These are phyloP conservation scores for Candida sp. DNA, from an alignment of 1,139 yeast species.

Conservation along the genomic window DNA sequence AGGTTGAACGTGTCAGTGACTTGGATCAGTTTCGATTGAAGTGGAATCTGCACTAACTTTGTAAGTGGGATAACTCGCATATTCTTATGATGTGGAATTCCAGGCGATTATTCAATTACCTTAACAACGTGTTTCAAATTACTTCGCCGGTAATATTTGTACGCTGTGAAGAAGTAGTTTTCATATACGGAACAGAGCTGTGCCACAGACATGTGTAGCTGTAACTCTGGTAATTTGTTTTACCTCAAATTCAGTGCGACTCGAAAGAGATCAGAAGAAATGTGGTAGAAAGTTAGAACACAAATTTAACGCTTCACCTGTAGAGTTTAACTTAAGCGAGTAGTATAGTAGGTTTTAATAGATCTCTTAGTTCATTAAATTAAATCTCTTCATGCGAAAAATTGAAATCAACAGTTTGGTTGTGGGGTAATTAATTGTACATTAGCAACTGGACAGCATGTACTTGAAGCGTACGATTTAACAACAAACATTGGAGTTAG, in stretches of 20 bases:
- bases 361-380: conserved; percentile 41
- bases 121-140: no score
- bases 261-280: no score
- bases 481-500: conserved; percentile 24
- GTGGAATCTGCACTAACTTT: not conserved
- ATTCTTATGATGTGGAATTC: no score
- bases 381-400: conserved; percentile 41
- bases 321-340: no score
- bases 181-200: not conserved
- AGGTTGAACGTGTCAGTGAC: not conserved
- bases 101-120: no score
- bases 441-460: conserved; percentile 31
- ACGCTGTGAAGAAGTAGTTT: not conserved
- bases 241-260: conserved; percentile 6
- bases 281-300: no score
- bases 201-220: not conserved
- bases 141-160: not conserved
- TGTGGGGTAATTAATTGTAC: conserved; percentile 28
- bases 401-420: conserved; percentile 37
- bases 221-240: conserved; percentile 10
- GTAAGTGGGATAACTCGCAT: not conserved
- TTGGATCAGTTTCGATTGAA: not conserved
- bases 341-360: no score
- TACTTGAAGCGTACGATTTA: conserved; percentile 31
- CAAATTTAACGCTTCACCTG: no score